phyloP scores from a whole-genome alignment of 2,329 filamentous ascomycete species.

The Trichophyton rubrum region DNA sequence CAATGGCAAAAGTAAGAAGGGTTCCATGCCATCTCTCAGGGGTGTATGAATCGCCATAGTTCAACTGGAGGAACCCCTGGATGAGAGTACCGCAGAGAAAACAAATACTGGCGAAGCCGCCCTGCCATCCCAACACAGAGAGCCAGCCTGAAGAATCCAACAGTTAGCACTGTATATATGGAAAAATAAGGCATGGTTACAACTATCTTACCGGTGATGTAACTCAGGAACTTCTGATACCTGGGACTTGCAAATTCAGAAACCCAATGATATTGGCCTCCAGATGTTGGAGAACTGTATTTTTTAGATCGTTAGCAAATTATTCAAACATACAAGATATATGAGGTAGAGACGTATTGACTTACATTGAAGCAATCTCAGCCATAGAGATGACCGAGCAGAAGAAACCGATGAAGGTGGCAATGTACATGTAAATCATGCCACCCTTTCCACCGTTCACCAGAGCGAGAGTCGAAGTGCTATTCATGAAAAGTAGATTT shows the following conservation, averaged over 20 bases:
- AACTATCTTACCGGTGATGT: constrained; percentile 27
- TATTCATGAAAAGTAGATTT: constrained; percentile 1
- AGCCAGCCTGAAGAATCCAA: constrained; percentile 25
- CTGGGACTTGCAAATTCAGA: constrained; percentile 22
- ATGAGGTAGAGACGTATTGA: background rate
- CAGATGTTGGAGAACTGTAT: constrained; percentile 33
- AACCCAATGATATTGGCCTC: constrained; percentile 36
- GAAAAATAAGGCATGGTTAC: background rate
- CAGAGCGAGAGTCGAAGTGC: constrained; percentile 15
- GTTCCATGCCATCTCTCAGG: constrained; percentile 39
- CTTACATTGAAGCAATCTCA: constrained; percentile 30
- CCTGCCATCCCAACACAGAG: constrained; percentile 33
- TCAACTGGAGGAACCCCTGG: constrained; percentile 29
- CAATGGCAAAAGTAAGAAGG: constrained; percentile 36
- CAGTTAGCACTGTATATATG: background rate
- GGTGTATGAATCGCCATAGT: constrained; percentile 24
- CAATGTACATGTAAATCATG: constrained; percentile 23
- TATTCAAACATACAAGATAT: background rate
- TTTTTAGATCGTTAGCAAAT: background rate
- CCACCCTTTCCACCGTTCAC: constrained; percentile 23
- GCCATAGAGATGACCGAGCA: constrained; percentile 25
- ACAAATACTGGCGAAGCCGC: constrained; percentile 27
- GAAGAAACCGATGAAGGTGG: constrained; percentile 21
- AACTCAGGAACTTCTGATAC: constrained; percentile 35
- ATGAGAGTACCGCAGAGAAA: constrained; percentile 25